These are phyloP conservation scores for Microbotryum silenes-acaulis DNA, from an alignment of 1,284 basidiomycete genomes.

Conservation along the genomic window DNA sequence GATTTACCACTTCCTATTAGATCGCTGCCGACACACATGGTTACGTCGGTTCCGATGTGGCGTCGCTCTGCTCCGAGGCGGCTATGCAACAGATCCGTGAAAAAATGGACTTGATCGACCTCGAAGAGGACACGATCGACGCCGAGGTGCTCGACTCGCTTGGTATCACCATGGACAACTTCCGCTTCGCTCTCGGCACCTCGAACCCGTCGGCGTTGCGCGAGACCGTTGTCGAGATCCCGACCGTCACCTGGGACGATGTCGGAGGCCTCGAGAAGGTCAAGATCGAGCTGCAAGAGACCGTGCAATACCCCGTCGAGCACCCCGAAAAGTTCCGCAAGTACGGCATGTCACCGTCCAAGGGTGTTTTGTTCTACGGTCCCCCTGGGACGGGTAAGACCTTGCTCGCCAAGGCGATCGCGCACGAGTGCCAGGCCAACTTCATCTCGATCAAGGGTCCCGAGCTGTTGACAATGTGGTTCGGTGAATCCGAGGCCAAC, in stretches of 20 bases:
- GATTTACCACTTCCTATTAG: conserved; percentile 41
- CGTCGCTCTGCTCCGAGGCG: conserved; percentile 90
- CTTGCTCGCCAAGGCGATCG: conserved; percentile 90
- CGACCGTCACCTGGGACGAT: conserved; percentile 96
- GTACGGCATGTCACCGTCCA: conserved; percentile 98
- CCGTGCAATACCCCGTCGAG: conserved; percentile 98
- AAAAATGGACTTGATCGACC: conserved; percentile 51
- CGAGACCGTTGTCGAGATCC: conserved; percentile 93
- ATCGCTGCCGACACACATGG: conserved; percentile 98
- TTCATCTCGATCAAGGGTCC: conserved; percentile 95
- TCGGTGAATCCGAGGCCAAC: conserved; percentile 99
- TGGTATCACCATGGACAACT: conserved; percentile 97
- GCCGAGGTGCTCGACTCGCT: conserved; percentile 93
- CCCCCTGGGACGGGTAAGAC: conserved; percentile 97
- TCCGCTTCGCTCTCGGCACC: conserved; percentile 87
- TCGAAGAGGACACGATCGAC: conserved; percentile 76
- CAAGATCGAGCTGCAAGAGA: conserved; percentile 98
- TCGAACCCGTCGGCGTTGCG: conserved; percentile 95
- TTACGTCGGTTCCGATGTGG: conserved; percentile 96
- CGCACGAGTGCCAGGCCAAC: conserved; percentile 99
- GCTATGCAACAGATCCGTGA: conserved; percentile 98
- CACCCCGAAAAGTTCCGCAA: conserved; percentile 99
- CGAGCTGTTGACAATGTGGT: conserved; percentile 96
- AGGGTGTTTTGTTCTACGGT: conserved; percentile 96
- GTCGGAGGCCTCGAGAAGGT: conserved; percentile 99